These are phyloP conservation scores for Phytophthora megakarya DNA, from an alignment of 352 stramenopile species.

Conservation along the genomic window DNA sequence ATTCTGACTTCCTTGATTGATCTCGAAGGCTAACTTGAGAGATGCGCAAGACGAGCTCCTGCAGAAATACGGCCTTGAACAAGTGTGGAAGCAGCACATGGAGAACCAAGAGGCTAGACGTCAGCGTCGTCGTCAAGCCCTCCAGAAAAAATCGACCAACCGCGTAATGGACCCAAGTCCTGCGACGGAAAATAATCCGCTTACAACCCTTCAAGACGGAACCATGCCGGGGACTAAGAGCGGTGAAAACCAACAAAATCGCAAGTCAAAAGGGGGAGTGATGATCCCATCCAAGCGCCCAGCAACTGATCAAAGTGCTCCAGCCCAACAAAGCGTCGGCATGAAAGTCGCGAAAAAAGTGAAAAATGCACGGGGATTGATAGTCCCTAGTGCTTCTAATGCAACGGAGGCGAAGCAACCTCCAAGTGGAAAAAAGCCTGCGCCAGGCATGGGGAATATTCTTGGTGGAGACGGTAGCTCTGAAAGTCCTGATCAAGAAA, in stretches of 20 bases:
- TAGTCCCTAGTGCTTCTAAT: neutral
- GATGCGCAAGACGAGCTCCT: slow-evolving; percentile 64
- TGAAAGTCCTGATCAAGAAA: slow-evolving; percentile 24
- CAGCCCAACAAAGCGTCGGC: neutral
- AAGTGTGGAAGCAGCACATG: slow-evolving; percentile 55
- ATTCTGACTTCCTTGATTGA: neutral
- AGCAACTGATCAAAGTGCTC: slow-evolving; percentile 1
- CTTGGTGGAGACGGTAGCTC: slow-evolving; percentile 3
- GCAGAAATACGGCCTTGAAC: slow-evolving; percentile 59
- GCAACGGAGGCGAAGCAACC: slow-evolving; percentile 20
- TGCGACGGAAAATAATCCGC: no score
- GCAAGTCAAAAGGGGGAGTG: neutral
- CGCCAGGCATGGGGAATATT: neutral
- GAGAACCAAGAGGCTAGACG: slow-evolving; percentile 46
- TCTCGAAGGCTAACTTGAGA: slow-evolving; percentile 36
- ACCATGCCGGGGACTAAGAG: neutral
- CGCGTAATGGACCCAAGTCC: slow-evolving; percentile 2
- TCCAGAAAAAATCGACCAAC: slow-evolving; percentile 22
- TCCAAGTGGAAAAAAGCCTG: neutral
- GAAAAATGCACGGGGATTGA: slow-evolving; percentile 15
- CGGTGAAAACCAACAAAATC: neutral
- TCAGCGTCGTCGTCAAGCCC: slow-evolving; percentile 35
- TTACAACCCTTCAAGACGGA: no score
- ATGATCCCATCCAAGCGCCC: slow-evolving; percentile 23
- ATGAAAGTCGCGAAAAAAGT: slow-evolving; percentile 28